Conservation (phyloP, 208 protist genomes). For the Herpetomonas samuelpessoai region DNA sequence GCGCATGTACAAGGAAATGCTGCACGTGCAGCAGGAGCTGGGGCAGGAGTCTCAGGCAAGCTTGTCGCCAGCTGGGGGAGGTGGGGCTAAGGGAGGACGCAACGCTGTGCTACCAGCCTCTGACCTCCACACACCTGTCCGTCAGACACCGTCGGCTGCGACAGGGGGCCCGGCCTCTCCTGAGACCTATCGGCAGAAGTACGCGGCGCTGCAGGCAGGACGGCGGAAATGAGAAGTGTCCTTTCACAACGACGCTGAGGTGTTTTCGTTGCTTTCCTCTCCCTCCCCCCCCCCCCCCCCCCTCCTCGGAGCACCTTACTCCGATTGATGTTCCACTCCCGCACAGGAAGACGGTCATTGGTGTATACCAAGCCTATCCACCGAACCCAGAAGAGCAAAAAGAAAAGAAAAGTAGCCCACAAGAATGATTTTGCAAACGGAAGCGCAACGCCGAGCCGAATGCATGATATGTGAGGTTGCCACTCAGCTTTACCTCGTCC, state of each 20-base stretch:
- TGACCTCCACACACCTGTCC: not conserved
- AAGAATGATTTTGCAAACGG: too few species aligned
- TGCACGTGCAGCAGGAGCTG: constrained; percentile 33
- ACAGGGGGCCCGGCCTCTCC: constrained; percentile 7
- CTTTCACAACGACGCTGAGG: not conserved
- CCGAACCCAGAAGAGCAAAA: constrained; percentile 1
- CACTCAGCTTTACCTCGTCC: too few species aligned
- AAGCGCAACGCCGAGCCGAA: too few species aligned
- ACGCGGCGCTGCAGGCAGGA: constrained; percentile 16
- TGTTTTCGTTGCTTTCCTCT: too few species aligned
- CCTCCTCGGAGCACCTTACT: too few species aligned
- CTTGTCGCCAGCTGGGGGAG: too few species aligned
- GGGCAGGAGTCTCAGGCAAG: too few species aligned
- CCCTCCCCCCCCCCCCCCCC: too few species aligned
- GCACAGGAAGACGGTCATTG: too few species aligned
- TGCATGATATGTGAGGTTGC: too few species aligned
- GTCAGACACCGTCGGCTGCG: not conserved
- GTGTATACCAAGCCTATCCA: not conserved
- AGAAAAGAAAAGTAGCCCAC: constrained; percentile 5
- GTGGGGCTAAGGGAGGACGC: too few species aligned
- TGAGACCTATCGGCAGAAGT: constrained; percentile 27
- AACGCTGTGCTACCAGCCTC: not conserved
- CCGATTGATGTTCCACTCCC: too few species aligned
- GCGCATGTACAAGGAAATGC: constrained; percentile 20
- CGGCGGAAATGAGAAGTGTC: not conserved